These are phyloP conservation scores for Hyphopichia wangnamkhiaoensis DNA, from an alignment of 1,139 yeast species.

Conservation along the genomic window DNA sequence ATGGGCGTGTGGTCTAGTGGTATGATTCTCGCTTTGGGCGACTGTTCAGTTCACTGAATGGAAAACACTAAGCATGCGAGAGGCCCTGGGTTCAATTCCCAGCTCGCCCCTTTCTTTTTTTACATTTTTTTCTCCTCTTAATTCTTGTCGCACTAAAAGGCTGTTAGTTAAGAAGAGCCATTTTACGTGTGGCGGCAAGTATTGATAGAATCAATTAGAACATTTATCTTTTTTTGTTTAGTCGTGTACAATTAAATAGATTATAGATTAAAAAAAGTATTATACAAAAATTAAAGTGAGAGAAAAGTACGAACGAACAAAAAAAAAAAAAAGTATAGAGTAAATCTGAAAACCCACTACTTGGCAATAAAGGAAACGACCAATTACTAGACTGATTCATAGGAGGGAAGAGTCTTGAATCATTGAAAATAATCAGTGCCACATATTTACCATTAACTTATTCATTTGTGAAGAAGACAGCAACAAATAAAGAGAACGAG, in stretches of 20 bases:
- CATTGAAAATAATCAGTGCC: too few relatives aligned
- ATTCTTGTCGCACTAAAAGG: too few relatives aligned
- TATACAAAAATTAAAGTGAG: too few relatives aligned
- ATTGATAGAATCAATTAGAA: neutral
- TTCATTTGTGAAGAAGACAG: too few relatives aligned
- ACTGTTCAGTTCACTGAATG: slow-evolving; percentile 7
- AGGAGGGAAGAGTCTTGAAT: too few relatives aligned
- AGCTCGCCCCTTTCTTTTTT: slow-evolving; percentile 16
- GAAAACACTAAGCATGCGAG: slow-evolving; percentile 15
- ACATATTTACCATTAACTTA: too few relatives aligned
- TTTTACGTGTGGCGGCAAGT: neutral
- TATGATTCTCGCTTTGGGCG: slow-evolving; percentile 21
- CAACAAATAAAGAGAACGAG: too few relatives aligned
- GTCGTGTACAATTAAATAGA: neutral
- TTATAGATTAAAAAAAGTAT: neutral
- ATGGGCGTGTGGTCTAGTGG: slow-evolving; percentile 21
- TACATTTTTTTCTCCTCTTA: neutral
- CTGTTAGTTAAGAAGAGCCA: neutral
- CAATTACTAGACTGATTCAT: too few relatives aligned
- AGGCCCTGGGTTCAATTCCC: slow-evolving; percentile 22
- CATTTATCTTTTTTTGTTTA: neutral
- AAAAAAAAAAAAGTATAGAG: neutral
- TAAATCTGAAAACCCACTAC: too few relatives aligned
- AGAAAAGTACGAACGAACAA: neutral
- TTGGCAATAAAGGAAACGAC: too few relatives aligned